phyloP scores from a whole-genome alignment of 441 rosid species.

The Jatropha podagrica region DNA sequence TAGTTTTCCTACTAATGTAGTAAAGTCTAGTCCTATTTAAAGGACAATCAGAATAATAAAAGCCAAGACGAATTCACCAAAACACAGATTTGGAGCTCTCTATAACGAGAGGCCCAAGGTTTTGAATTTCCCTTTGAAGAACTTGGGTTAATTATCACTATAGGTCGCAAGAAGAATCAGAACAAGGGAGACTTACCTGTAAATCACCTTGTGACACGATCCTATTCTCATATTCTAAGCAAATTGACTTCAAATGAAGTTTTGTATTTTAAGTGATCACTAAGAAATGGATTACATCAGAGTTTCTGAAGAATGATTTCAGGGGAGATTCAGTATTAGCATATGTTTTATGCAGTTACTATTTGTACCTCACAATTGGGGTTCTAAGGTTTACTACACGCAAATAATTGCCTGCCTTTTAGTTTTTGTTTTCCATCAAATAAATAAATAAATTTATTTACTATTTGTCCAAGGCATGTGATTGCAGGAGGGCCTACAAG shows the following conservation, averaged over 20 bases:
- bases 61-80: no score
- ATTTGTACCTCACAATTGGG: background rate
- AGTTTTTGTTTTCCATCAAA: background rate
- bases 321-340: background rate
- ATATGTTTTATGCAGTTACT: background rate
- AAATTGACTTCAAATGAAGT: background rate
- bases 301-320: background rate
- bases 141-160: no score
- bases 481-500: constrained; percentile 78
- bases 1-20: no score
- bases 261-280: background rate
- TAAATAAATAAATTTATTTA: constrained; percentile 3
- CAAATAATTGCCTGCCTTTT: background rate
- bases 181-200: no score
- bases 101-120: no score
- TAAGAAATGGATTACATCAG: background rate
- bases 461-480: background rate
- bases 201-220: no score
- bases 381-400: background rate
- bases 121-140: no score
- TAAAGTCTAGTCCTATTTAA: no score
- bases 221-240: no score
- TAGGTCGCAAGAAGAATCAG: no score
- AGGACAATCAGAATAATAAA: no score
- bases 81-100: no score